Evolutionary conservation across 2,329 filamentous ascomycete species (phyloP).

Genomic region (Graphilbum sp.): DNA sequence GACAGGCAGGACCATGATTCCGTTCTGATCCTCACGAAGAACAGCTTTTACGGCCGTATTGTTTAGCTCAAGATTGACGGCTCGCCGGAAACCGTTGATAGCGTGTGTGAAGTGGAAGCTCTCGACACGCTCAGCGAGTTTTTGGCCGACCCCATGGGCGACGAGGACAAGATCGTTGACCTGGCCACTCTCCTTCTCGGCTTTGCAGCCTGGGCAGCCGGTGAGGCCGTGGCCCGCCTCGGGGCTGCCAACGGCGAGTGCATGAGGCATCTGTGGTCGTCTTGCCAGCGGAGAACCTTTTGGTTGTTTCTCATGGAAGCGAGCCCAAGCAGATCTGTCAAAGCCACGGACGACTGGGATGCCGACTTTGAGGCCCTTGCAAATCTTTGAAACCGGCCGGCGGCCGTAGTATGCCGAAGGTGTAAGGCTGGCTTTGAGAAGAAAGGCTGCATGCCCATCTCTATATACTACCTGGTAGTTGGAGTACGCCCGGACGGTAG

Average conservation of each 20-base stretch:
- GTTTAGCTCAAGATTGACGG: constrained; percentile 70
- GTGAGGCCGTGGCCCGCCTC: constrained; percentile 7
- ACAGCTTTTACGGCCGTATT: constrained; percentile 58
- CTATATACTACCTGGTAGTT: constrained; percentile 79
- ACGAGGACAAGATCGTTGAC: constrained; percentile 83
- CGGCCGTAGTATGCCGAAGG: constrained; percentile 77
- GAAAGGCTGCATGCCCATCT: constrained; percentile 58
- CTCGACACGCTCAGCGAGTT: constrained; percentile 84
- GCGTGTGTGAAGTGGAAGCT: constrained; percentile 96
- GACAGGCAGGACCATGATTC: constrained; percentile 83
- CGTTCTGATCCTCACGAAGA: constrained; percentile 62
- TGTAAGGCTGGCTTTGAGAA: constrained; percentile 70
- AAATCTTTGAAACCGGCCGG: constrained; percentile 66
- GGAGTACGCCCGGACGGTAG: constrained; percentile 39
- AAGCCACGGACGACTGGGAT: constrained; percentile 85
- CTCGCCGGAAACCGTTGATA: constrained; percentile 76
- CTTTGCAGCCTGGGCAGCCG: constrained; percentile 41
- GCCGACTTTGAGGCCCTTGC: constrained; percentile 68
- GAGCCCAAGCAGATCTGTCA: constrained; percentile 60
- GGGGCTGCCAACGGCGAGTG: no score
- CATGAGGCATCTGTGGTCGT: neutral
- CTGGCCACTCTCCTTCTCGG: constrained; percentile 46
- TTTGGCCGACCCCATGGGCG: constrained; percentile 92
- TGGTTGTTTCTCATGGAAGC: constrained; percentile 34
- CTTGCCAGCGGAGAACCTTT: constrained; percentile 4